Base-by-base conservation (phyloP, 768 basidiomycete species). In the Lentinus tigrinus region DNA sequence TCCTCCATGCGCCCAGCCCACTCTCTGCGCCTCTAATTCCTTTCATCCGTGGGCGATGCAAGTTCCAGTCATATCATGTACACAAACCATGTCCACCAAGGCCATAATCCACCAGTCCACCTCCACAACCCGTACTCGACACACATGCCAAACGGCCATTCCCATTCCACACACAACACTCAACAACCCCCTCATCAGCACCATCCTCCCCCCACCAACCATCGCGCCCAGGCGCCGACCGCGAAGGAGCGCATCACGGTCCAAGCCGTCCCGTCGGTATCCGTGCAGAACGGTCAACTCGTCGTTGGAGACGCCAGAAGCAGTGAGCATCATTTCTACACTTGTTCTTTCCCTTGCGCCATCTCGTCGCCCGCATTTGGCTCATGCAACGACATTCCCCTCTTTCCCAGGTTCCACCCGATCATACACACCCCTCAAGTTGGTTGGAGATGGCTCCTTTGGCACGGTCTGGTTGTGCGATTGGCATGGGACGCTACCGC, bases 381-480 rank as follows among this genome's bases (percentile, higher is more conserved):
- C 43, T 46, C 27, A 44, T 27, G 52, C 28, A 47, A 57, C 40
- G n/a, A 31, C 47, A 7, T 36, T 21, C 34, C 17, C 38, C 34
- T 42, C 4, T 37, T 11, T 24, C 42, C 39, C 68, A 96, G 94
- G 80, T 67, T 94, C 91, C 17, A 85, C 84, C 57, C 88, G 95
- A 67, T 88, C 89, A 19, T 99, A 95, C 73, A 95, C 95, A 27
- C 89, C 93, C 48, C 84, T 98, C 80, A 98, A 98, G 78, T 89
- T 91, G 61, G 85, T 99, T 72, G 97, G 97, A 40, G 96, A 98
- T 72, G 97, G 97, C 54, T 98, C 96, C 6, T 98, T 99, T 70
- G 97, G 97, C 51, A 98, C 95, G 3, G 97, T 99, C 63, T 94
- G 92, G 87, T 83, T 99, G 66, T 97, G 95, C 74, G 97, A 99